Base-by-base conservation (phyloP, 495 filamentous ascomycete genomes). In the Pyronema omphalodes region DNA sequence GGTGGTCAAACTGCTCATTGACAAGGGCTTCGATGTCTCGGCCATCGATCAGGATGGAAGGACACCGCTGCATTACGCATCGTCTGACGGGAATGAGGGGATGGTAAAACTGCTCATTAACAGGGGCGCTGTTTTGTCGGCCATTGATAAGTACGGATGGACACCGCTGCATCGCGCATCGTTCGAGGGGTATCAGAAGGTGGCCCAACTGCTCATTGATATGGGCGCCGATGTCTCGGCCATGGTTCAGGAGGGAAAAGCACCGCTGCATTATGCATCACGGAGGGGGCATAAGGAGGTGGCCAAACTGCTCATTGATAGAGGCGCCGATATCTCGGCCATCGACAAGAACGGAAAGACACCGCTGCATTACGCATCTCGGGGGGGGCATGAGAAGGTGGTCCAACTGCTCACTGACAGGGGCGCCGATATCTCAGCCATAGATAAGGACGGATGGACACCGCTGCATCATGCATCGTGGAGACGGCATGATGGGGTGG, bases 151-250 rank as follows among this genome's bases (percentile, higher is more conserved):
- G 19, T 6, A 50, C 33, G 19, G 19, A 19, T 23, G 6, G 33
- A 50, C 47, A 19, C 47, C 47, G 47, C 33, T 50, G 9, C 47
- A 23, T 29, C 33, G 19, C 6, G 47, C 47, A 6, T 33, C 19
- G 33, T 11, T n/a, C 6, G 15, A 15, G 6, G 33, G 47, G 15
- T 11, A 50, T 19, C 11, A 50, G 33, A 19, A 14, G 7, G 47
- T 52, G 6, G 51, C 19, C 37, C 51, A n/a, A n/a, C n/a, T n/a
- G n/a, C n/a, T n/a, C n/a, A n/a, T n/a, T n/a, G n/a, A n/a, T n/a
- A n/a, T n/a, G 19, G 51, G 51, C 6, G 51, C 51, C 12, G 39
- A 54, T 23, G 7, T 54, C 51, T 36, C 15, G 7, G 39, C 51
- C 35, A 6, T 6, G 11, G 23, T 17, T 34, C 8, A 3, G n/a